Conservation (phyloP, 2,329 filamentous ascomycete species). For the Elsinoe arachidis region DNA sequence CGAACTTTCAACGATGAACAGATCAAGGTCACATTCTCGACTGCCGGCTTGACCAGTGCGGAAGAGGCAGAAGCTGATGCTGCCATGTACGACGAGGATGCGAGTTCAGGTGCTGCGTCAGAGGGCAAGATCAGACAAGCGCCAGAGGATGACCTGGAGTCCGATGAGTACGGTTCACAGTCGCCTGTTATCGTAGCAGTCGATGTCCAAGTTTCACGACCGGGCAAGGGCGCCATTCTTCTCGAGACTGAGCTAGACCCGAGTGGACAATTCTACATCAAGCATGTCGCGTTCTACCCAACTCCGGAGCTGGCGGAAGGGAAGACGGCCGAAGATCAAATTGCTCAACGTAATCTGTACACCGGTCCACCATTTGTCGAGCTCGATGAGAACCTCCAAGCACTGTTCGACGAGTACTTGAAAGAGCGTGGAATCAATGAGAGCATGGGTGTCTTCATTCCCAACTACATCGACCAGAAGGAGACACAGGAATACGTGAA, state of each 20-base stretch:
- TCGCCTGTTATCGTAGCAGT: constrained; percentile 60
- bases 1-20: constrained; percentile 81
- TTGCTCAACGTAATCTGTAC: constrained; percentile 70
- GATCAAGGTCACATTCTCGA: constrained; percentile 75
- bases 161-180: constrained; percentile 44
- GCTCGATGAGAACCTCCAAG: constrained; percentile 91
- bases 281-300: constrained; percentile 83
- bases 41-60: constrained; percentile 62
- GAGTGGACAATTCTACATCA: constrained; percentile 77
- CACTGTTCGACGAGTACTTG: constrained; percentile 84
- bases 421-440: constrained; percentile 89
- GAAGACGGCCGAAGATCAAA: constrained; percentile 58
- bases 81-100: constrained; percentile 28
- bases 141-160: constrained; percentile 48
- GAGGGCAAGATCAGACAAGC: constrained; percentile 49
- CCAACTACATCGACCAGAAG: constrained; percentile 96
- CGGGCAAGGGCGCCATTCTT: constrained; percentile 72
- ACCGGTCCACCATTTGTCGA: constrained; percentile 86
- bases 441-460: constrained; percentile 78
- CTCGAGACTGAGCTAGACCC: constrained; percentile 72
- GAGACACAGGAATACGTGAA: constrained; percentile 94
- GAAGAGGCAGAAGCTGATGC: constrained; percentile 21
- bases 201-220: constrained; percentile 79
- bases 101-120: constrained; percentile 47
- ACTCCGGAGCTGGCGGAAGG: constrained; percentile 70